Conservation (phyloP, 495 filamentous ascomycete species). For the Apiosordaria backusii region DNA sequence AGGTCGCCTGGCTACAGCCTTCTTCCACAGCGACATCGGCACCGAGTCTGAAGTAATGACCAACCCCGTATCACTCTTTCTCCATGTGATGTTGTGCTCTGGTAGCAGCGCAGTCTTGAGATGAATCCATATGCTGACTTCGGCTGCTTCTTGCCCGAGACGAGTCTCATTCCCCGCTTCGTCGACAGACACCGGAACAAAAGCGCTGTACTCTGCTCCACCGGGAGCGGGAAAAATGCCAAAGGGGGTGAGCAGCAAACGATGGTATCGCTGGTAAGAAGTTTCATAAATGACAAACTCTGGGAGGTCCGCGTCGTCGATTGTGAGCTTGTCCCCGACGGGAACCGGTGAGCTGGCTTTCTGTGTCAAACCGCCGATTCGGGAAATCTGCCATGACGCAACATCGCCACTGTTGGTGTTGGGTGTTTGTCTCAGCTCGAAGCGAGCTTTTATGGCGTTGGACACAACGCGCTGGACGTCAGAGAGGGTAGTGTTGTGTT, state of each 20-base stretch:
- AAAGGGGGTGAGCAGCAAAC: constrained; percentile 30
- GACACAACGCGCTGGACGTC: constrained; percentile 37
- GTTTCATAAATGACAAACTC: constrained; percentile 40
- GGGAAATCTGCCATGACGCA: constrained; percentile 31
- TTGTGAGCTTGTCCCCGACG: constrained; percentile 28
- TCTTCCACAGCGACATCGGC: constrained; percentile 35
- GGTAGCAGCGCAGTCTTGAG: constrained; percentile 31
- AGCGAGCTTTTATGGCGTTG: constrained; percentile 34
- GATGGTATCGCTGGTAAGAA: constrained; percentile 38
- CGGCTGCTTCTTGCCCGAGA: constrained; percentile 19
- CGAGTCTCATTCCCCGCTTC: constrained; percentile 16
- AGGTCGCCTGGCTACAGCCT: constrained; percentile 33
- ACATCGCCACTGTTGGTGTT: constrained; percentile 22
- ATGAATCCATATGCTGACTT: constrained; percentile 38
- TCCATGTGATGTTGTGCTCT: constrained; percentile 28
- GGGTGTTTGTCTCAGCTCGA: constrained; percentile 26
- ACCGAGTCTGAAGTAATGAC: constrained; percentile 34
- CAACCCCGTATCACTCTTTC: constrained; percentile 28
- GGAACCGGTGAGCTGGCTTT: constrained; percentile 21
- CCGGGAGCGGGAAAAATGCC: constrained; percentile 34
- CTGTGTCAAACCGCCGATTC: constrained; percentile 21
- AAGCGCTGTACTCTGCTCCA: constrained; percentile 27
- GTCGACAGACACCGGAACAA: constrained; percentile 27
- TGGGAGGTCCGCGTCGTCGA: constrained; percentile 28
- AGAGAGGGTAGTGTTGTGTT: constrained; percentile 32